A percentile compares a stretch with the other conserved stretches of the same genome.
Evolutionary conservation across 179 eudicot species (phyloP).

Genomic region (Spergularia azorica): DNA sequence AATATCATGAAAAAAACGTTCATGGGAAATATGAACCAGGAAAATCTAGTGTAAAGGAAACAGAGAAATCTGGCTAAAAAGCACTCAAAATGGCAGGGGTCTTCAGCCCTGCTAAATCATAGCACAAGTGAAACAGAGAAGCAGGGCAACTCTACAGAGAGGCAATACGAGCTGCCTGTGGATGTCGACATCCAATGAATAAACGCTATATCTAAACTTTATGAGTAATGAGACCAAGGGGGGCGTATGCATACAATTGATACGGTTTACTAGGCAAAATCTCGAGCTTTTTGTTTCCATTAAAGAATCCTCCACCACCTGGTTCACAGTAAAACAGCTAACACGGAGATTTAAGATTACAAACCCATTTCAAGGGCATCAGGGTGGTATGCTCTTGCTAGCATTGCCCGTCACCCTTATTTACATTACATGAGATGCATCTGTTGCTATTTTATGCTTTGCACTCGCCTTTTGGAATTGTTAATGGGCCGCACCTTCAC

Average conservation of each 20-base stretch:
- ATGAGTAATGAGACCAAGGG: not conserved
- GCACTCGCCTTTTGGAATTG: conserved; percentile 67
- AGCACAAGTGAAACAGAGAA: too few relatives aligned
- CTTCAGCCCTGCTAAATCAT: too few relatives aligned
- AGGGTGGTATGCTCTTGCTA: conserved; percentile 6
- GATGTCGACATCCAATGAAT: not conserved
- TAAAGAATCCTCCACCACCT: not conserved
- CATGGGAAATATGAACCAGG: too few relatives aligned
- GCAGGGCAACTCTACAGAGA: too few relatives aligned
- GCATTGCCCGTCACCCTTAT: not conserved
- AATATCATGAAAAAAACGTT: too few relatives aligned
- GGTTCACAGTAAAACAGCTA: not conserved
- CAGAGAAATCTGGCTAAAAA: too few relatives aligned
- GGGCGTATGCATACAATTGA: too few relatives aligned
- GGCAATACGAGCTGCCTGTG: not conserved
- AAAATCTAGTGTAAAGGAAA: too few relatives aligned
- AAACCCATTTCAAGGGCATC: conserved; percentile 18
- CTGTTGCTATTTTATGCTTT: conserved; percentile 25
- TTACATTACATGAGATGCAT: not conserved
- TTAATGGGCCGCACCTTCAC: conserved; percentile 71
- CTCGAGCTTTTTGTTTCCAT: too few relatives aligned
- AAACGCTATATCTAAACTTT: not conserved
- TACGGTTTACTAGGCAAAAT: too few relatives aligned
- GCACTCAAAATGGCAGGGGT: too few relatives aligned
- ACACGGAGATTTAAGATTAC: not conserved